Evolutionary conservation across 2,329 filamentous ascomycete species (phyloP), one percentile per base, ranked within the genome.

Genomic region (Purpureocillium lavendulum): DNA sequence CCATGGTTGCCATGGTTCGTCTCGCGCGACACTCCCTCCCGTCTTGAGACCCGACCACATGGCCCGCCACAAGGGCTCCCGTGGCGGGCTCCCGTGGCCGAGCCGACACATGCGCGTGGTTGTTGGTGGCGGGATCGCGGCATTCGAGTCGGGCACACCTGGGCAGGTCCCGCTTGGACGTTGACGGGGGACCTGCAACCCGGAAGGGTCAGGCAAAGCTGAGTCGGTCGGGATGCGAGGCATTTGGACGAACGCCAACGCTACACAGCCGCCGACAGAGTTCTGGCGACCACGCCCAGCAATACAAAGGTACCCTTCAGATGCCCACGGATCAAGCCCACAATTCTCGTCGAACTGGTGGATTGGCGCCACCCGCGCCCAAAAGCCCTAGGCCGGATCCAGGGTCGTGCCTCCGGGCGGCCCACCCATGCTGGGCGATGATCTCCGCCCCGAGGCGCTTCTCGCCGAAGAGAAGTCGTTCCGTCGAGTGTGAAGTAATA

Each of bases 351-450:
- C 28, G 33, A 36, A 40, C 33, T 21, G 38, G 33, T 30, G 33
- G 38, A 33, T 16, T 33, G 24, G 17, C 10, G 37, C 11, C 37
- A 39, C 24, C 14, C 33, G 26, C 33, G 14, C 24, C 30, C n/a
- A 30, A 31, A 13, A 35, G 38, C 31, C 26, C 49, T 44, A 43
- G 41, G 45, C 45, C 45, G 45, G 46, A 43, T 33, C 24, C 39
- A 43, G 43, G 35, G 37, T 40, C 44, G 43, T 46, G 39, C 38
- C 45, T 54, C 51, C 51, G 51, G 48, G 42, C 46, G 46, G 47
- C 51, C 52, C 48, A 52, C 53, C 52, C 33, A 42, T 49, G 51
- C 43, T 24, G 45, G 52, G 46, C 40, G 42, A 44, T 44, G 52
- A 56, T 56, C 49, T 47, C 50, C 44, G 42, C 44, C 32, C 41